These are phyloP conservation scores for Salinomyces thailandicus DNA, from an alignment of 2,329 filamentous ascomycete genomes.

Conservation along the genomic window DNA sequence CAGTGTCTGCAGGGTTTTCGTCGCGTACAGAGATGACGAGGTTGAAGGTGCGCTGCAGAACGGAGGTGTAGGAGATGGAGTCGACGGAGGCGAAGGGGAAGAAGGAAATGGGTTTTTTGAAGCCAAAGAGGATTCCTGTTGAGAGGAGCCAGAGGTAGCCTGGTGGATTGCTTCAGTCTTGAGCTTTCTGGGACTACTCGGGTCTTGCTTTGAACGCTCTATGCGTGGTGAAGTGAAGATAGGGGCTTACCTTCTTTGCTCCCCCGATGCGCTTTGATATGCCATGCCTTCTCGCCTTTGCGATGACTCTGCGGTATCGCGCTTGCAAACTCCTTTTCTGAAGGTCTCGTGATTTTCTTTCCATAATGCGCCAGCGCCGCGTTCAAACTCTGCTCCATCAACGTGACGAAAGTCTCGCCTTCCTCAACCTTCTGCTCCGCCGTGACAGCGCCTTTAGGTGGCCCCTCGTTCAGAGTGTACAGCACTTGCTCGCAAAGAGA, in stretches of 20 bases:
- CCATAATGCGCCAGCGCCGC: conserved; percentile 36
- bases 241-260: conserved; percentile 50
- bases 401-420: conserved; percentile 36
- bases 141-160: conserved; percentile 54
- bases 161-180: no score
- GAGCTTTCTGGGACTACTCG: no score
- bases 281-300: conserved; percentile 53
- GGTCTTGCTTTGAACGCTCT: background rate
- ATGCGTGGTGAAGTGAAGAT: background rate
- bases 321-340: conserved; percentile 49
- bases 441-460: conserved; percentile 25
- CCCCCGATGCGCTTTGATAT: conserved; percentile 53
- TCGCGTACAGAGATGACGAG: conserved; percentile 40
- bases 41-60: conserved; percentile 57
- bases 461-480: conserved; percentile 48
- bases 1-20: background rate
- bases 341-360: conserved; percentile 42
- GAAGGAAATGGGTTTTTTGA: conserved; percentile 55
- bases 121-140: conserved; percentile 52
- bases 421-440: conserved; percentile 32
- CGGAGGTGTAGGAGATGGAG: conserved; percentile 52
- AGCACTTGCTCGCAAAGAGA: conserved; percentile 45
- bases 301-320: conserved; percentile 50
- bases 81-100: conserved; percentile 51
- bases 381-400: conserved; percentile 38